Base-by-base conservation (phyloP, 257 asterid genomes). In the Eucommia ulmoides region DNA sequence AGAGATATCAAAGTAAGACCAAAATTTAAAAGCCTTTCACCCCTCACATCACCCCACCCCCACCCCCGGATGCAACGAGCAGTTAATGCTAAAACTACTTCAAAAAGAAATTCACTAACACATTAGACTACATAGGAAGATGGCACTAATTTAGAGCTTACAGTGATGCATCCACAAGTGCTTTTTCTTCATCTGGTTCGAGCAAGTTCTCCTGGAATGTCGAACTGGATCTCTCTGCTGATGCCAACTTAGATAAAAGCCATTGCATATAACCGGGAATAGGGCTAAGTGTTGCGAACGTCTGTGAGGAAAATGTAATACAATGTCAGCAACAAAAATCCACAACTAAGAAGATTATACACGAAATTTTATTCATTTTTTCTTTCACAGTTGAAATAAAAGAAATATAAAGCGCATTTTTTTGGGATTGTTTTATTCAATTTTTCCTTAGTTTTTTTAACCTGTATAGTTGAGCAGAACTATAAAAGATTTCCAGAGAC, bases 221-320 rank as follows among this genome's bases (percentile, higher is more conserved):
- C 51, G 94, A 64, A 59, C 58, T 76, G 59, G 91, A 74, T 51
- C 71, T 71, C 71, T 76, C 93, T 26, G 81, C 69, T 22, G 88
- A 71, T 46, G 70, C 79, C 79, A 89, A 69, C 77, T 89, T 89
- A 52, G 91, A 64, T 29, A 74, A 69, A 60, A 89, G 86, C 94
- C 98, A 89, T 52, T 71, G 82, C 93, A 79, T 76, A 69, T 56
- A 89, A 60, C 94, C 98, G 41, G 98, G 94, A 45, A 89, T 76
- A 50, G 98, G 98, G 69, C 98, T 89, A 63, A 89, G 96, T 14
- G 98, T 89, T 50, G 98, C 96, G 59, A 89, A 89, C 50, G 84
- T 79, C 98, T 89, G 82, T 51, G 55, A 17, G n/a, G 67, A 20
- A 62, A 61, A 42, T 33, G 25, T 29, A 51, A 52, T 52, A 59